phyloP scores from a whole-genome alignment of 2,329 filamentous ascomycete genomes.

The Aspergillus melleus region DNA sequence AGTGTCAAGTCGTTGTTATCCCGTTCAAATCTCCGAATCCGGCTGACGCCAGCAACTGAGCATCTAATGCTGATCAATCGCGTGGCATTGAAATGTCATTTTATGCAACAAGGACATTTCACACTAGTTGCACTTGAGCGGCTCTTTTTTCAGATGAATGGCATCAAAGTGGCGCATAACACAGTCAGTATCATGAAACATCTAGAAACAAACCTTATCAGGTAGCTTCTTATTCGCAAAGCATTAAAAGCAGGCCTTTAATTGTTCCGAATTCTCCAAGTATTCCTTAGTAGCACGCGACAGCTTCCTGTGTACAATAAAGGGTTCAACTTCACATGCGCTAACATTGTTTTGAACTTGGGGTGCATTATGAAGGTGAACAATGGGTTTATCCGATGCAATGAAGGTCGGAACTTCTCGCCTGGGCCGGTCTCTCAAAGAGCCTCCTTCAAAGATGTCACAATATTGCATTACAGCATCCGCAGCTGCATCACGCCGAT shows the following conservation, averaged over 20 bases:
- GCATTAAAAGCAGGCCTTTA: slow-evolving; percentile 1
- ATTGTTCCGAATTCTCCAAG: slow-evolving; percentile 1
- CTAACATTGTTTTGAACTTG: not conserved
- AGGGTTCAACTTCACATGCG: not conserved
- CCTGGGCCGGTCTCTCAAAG: slow-evolving; percentile 12
- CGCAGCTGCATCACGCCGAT: slow-evolving; percentile 16
- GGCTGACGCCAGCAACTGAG: slow-evolving; percentile 15
- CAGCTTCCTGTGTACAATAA: slow-evolving; percentile 6
- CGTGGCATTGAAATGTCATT: slow-evolving; percentile 21
- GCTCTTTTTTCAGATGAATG: slow-evolving; percentile 17
- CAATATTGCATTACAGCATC: slow-evolving; percentile 17
- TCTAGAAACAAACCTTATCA: slow-evolving; percentile 16
- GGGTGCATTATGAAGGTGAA: slow-evolving; percentile 1
- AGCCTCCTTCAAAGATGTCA: slow-evolving; percentile 22
- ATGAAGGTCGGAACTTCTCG: slow-evolving; percentile 5
- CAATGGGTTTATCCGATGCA: slow-evolving; percentile 2
- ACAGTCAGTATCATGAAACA: slow-evolving; percentile 17
- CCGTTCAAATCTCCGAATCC: too few relatives aligned
- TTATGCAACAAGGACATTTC: slow-evolving; percentile 17
- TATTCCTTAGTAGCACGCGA: slow-evolving; percentile 15
- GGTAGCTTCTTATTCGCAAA: slow-evolving; percentile 14
- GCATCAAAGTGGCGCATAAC: slow-evolving; percentile 20
- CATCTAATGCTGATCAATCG: slow-evolving; percentile 17
- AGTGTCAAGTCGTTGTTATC: too few relatives aligned
- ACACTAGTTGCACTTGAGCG: slow-evolving; percentile 18